Conservation (phyloP, 106 monocot genomes). For the Dendrobium huoshanense region DNA sequence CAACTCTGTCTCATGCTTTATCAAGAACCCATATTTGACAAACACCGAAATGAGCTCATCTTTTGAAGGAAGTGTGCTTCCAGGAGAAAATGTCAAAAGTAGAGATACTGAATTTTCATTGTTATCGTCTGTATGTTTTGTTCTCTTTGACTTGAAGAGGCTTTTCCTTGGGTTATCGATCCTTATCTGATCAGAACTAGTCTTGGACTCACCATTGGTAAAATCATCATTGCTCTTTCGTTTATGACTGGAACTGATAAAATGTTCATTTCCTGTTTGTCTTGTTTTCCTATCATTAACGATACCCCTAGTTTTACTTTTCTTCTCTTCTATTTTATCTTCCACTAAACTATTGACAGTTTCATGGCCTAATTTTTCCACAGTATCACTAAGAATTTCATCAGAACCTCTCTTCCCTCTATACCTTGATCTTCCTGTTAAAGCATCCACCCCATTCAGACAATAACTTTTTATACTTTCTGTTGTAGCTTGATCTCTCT, state of each 20-base stretch:
- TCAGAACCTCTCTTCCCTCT: neutral
- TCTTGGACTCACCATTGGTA: neutral
- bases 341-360: neutral
- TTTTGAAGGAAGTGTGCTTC: conserved; percentile 15
- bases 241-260: neutral
- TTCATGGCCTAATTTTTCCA: neutral
- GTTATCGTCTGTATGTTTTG: neutral
- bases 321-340: neutral
- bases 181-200: too few species aligned
- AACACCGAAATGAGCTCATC: conserved; percentile 15
- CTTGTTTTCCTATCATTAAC: neutral
- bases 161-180: neutral
- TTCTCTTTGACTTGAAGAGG: neutral
- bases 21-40: conserved; percentile 12
- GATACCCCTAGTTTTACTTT: neutral
- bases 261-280: neutral
- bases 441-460: neutral
- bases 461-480: neutral
- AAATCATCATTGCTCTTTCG: neutral
- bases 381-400: neutral
- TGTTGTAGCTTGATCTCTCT: neutral
- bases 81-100: conserved; percentile 19
- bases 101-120: conserved; percentile 12
- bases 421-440: neutral
- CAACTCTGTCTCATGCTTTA: conserved; percentile 14